Evolutionary conservation across 306 rosid genomes (phyloP).

Genomic region (Datisca glomerata): DNA sequence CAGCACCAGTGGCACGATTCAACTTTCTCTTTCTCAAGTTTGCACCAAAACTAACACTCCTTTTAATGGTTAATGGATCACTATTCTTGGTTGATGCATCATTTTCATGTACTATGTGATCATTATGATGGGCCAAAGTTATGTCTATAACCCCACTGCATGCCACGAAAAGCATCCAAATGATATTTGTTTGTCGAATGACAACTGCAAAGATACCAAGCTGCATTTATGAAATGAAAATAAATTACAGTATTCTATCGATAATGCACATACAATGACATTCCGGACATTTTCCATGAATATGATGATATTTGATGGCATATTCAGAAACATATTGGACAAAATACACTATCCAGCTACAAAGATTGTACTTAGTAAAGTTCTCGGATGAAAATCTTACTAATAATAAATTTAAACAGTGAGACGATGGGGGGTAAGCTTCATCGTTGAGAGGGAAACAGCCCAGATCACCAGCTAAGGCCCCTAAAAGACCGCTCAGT

Average conservation of each 20-base stretch:
- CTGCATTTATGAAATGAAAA: slow-evolving; percentile 28
- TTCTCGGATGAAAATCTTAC: no score
- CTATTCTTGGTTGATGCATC: slow-evolving; percentile 18
- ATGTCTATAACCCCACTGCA: slow-evolving; percentile 54
- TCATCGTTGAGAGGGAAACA: no score
- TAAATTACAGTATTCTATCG: slow-evolving; percentile 5
- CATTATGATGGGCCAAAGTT: slow-evolving; percentile 22
- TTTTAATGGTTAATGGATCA: slow-evolving; percentile 13
- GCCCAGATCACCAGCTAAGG: no score
- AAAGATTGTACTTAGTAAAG: no score
- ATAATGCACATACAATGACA: no score
- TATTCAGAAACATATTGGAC: no score
- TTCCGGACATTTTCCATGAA: no score
- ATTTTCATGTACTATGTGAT: slow-evolving; percentile 16
- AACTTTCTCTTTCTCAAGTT: slow-evolving; percentile 48
- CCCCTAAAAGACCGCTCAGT: no score
- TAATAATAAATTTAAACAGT: no score
- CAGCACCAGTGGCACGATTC: slow-evolving; percentile 14
- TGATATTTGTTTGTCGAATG: slow-evolving; percentile 79
- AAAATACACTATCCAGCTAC: no score
- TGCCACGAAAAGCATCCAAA: slow-evolving; percentile 84
- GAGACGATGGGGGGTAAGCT: no score
- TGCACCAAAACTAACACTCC: slow-evolving; percentile 16
- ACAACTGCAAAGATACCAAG: slow-evolving; percentile 63
- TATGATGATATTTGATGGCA: no score